A percentile compares a stretch with the other conserved stretches of the same genome.
Conservation (phyloP, 2,329 filamentous ascomycete species). For the Seiridium unicorne region DNA sequence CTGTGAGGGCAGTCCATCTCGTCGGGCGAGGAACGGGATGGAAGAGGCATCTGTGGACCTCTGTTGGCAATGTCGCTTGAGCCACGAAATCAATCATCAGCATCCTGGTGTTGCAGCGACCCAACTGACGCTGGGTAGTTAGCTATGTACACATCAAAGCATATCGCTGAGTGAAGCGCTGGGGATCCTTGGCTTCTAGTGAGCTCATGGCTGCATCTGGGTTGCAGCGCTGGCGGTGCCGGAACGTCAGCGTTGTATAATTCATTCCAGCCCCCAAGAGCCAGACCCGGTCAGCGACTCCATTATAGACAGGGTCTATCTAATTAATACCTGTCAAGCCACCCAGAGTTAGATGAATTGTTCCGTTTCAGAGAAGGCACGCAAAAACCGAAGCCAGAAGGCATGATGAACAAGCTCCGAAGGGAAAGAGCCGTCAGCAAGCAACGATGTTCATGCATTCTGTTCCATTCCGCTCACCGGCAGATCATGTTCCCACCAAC, state of each 20-base stretch:
- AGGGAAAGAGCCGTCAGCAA: background rate
- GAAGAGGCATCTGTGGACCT: no score
- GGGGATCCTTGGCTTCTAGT: background rate
- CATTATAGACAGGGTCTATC: slow-evolving; percentile 1
- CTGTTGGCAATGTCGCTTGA: background rate
- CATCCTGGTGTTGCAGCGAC: no score
- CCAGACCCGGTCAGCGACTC: background rate
- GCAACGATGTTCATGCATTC: background rate
- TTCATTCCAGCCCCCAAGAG: background rate
- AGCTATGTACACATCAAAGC: no score
- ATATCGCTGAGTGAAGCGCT: background rate
- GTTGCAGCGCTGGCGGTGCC: background rate
- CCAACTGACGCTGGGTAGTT: no score
- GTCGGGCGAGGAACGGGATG: no score
- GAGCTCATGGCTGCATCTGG: background rate
- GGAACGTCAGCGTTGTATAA: background rate
- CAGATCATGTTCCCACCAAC: background rate
- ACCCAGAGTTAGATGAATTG: slow-evolving; percentile 1
- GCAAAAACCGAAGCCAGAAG: background rate
- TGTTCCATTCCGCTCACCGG: background rate
- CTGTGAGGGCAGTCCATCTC: no score
- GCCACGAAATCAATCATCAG: background rate
- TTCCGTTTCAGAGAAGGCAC: background rate
- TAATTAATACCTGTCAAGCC: slow-evolving; percentile 6
- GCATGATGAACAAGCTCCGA: background rate